phyloP scores from a whole-genome alignment of 2,329 filamentous ascomycete species.

The Botryotinia convoluta region DNA sequence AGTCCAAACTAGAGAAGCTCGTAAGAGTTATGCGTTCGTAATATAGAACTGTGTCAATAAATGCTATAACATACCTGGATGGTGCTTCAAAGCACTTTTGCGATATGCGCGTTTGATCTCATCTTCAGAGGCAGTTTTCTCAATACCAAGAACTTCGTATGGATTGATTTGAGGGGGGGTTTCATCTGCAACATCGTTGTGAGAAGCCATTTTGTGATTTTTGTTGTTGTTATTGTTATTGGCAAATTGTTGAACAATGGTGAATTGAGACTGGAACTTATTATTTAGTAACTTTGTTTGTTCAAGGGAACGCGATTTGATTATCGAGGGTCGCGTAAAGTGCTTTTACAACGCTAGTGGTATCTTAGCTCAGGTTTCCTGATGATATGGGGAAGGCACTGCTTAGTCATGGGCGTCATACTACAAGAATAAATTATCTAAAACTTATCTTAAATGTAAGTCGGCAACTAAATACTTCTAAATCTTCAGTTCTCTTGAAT shows the following conservation, averaged over 20 bases:
- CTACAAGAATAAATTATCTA: background rate
- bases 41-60: constrained; percentile 11
- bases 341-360: background rate
- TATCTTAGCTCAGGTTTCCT: background rate
- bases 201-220: constrained; percentile 20
- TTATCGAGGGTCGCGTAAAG: constrained; percentile 15
- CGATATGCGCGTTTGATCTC: constrained; percentile 90
- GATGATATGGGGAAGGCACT: background rate
- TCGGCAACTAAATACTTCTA: background rate
- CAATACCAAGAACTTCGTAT: constrained; percentile 74
- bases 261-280: background rate
- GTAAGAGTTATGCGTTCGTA: background rate
- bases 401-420: background rate
- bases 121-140: constrained; percentile 67
- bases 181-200: constrained; percentile 33
- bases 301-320: constrained; percentile 13
- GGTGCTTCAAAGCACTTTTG: constrained; percentile 82
- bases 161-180: constrained; percentile 55
- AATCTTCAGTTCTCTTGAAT: background rate
- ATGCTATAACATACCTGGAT: constrained; percentile 61
- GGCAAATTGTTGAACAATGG: background rate
- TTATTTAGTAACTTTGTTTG: background rate
- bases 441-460: background rate
- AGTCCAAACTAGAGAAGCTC: background rate
- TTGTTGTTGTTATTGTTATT: background rate